Evolutionary conservation across 176 grass and related monocot genomes (phyloP), one percentile per base, ranked within the genome.

Genomic region (Otatea glauca): DNA sequence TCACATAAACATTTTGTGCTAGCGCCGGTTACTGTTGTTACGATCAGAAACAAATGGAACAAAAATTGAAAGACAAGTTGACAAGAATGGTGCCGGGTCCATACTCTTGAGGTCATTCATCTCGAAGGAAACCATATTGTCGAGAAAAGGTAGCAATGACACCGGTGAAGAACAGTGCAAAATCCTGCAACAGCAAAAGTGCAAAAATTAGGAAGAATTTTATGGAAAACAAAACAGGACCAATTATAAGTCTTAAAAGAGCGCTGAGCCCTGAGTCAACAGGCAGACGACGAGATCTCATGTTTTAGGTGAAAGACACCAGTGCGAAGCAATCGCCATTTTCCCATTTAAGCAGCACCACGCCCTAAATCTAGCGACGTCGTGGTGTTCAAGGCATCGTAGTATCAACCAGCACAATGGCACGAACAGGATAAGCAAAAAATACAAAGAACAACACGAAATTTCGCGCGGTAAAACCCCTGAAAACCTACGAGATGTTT

Each of bases 31-130:
- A 84, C 6, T 0, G 17, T 21, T 41, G 61, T 35, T 51, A 9
- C 34, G 12, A n/a, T 20, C 7, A 76, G 32, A 76, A 25, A 70
- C 16, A 72, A 56, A 47, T 24, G 68, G 61, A 65, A 25, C 18
- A 45, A 70, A 50, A 7, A 43, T 15, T 66, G 17, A 11, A 84
- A 66, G 39, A 47, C 9, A n/a, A 38, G 13, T 65, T 66, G 20
- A 27, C 6, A 58, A 6, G 35, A 79, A 68, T 14, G 3, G 49
- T n/a, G 37, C 3, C 3, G 16, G 73, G 77, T 65, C 17, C 89
- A 18, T 95, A 98, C 96, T 98, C 86, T 98, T 98, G 69, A 88
- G 89, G 37, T 98, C 96, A 78, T 92, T 98, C 93, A 98, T 95
- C 91, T 98, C 93, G 59, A 98, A 93, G 60, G 93, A 98, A 90